These are phyloP conservation scores for Cercospora sesami DNA, from an alignment of 2,329 filamentous ascomycete species.

Conservation along the genomic window DNA sequence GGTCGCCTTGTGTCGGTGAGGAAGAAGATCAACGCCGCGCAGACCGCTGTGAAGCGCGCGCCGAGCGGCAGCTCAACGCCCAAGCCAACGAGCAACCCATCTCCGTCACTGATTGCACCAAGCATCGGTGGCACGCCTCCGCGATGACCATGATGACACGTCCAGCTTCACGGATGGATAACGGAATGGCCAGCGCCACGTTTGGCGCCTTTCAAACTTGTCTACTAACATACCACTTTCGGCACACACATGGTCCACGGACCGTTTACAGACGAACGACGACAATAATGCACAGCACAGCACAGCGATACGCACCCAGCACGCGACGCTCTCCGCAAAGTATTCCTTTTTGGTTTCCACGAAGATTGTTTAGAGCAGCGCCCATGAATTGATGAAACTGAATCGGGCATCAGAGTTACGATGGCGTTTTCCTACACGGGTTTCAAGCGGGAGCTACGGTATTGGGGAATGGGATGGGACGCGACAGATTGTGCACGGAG, in stretches of 20 bases:
- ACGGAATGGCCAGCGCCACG: neutral
- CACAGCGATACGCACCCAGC: neutral
- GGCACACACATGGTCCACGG: neutral
- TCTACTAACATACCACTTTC: conserved; percentile 3
- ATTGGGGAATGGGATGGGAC: neutral
- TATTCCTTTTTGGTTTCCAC: neutral
- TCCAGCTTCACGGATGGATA: neutral
- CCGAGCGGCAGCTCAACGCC: conserved; percentile 26
- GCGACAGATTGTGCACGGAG: neutral
- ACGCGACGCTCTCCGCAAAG: neutral
- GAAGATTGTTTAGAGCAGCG: neutral
- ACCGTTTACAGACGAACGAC: neutral
- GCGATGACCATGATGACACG: conserved; percentile 15
- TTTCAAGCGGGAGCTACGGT: neutral
- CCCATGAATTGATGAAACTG: neutral
- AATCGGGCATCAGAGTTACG: neutral
- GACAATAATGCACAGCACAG: conserved; percentile 1
- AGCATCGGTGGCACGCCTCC: conserved; percentile 25
- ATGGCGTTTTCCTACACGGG: neutral
- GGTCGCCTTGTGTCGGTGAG: conserved; percentile 45
- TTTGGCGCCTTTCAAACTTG: neutral
- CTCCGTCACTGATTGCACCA: conserved; percentile 20
- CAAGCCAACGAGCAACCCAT: conserved; percentile 21
- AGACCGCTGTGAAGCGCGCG: conserved; percentile 37
- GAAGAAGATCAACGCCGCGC: conserved; percentile 47